Evolutionary conservation across 495 filamentous ascomycete genomes (phyloP).

Genomic region (Antarctomyces pellizariae): DNA sequence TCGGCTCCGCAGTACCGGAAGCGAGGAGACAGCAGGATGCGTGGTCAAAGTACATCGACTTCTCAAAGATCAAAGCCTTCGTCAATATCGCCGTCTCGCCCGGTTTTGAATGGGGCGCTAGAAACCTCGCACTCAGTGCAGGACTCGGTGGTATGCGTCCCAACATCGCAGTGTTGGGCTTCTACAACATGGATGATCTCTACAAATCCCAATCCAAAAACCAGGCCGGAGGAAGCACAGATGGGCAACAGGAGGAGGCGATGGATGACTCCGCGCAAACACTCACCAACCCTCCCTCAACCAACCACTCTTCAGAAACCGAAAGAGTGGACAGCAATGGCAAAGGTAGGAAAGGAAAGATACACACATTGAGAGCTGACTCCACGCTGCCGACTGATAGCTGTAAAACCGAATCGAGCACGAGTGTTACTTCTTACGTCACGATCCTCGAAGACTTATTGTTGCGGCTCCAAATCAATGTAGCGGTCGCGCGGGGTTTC

Average conservation of each 20-base stretch:
- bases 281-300: constrained; percentile 9
- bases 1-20: constrained; percentile 53
- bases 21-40: constrained; percentile 56
- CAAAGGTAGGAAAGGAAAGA: constrained; percentile 11
- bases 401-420: constrained; percentile 34
- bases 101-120: constrained; percentile 60
- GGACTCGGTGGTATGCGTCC: constrained; percentile 80
- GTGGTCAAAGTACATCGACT: constrained; percentile 73
- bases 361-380: constrained; percentile 19
- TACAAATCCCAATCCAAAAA: constrained; percentile 16
- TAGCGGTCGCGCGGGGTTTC: constrained; percentile 69
- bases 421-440: constrained; percentile 45
- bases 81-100: constrained; percentile 68
- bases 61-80: constrained; percentile 74
- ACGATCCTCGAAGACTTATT: constrained; percentile 69
- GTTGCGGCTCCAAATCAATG: constrained; percentile 58
- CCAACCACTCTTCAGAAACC: constrained; percentile 7
- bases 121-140: constrained; percentile 60
- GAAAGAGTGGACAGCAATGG: constrained; percentile 7
- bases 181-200: constrained; percentile 54
- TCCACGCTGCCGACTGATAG: constrained; percentile 33
- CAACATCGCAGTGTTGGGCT: constrained; percentile 59
- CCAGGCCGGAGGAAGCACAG: constrained; percentile 13
- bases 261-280: constrained; percentile 14
- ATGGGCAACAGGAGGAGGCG: constrained; percentile 6